Percentiles rank a stretch among this genome's conserved stretches.
These are phyloP conservation scores for Mesostigma viride DNA, from an alignment of 139 green algal genomes.

Conservation along the genomic window DNA sequence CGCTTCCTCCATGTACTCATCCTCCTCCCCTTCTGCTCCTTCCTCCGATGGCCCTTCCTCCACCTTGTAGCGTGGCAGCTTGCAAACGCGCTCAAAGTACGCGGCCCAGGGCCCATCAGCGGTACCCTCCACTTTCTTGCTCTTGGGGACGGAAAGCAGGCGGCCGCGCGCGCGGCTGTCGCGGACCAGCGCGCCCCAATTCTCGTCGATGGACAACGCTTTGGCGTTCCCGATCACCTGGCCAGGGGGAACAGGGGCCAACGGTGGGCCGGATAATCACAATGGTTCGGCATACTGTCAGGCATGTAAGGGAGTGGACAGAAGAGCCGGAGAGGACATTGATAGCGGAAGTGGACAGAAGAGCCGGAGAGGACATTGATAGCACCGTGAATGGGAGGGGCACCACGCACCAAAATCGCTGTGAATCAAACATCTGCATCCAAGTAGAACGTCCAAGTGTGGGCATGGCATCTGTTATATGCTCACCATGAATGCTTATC, in stretches of 20 bases:
- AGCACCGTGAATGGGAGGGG: slow-evolving; percentile 1
- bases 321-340: neutral
- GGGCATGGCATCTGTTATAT: too few species aligned
- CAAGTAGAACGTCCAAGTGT: too few species aligned
- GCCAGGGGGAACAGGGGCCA: neutral
- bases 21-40: slow-evolving; percentile 12
- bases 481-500: too few species aligned
- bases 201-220: slow-evolving; percentile 40
- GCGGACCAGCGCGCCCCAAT: slow-evolving; percentile 42
- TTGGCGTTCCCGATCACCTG: slow-evolving; percentile 48
- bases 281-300: too few species aligned
- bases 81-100: neutral
- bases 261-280: neutral
- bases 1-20: neutral
- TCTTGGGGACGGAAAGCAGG: slow-evolving; percentile 28
- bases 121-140: neutral
- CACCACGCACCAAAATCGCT: neutral
- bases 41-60: neutral
- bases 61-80: too few species aligned
- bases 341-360: neutral
- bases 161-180: slow-evolving; percentile 19
- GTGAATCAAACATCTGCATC: neutral
- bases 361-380: neutral
- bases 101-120: neutral
- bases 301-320: neutral